Evolutionary conservation across 2,329 filamentous ascomycete genomes (phyloP), one percentile per base, ranked within the genome.

Genomic region (Macroventuria anomochaeta): DNA sequence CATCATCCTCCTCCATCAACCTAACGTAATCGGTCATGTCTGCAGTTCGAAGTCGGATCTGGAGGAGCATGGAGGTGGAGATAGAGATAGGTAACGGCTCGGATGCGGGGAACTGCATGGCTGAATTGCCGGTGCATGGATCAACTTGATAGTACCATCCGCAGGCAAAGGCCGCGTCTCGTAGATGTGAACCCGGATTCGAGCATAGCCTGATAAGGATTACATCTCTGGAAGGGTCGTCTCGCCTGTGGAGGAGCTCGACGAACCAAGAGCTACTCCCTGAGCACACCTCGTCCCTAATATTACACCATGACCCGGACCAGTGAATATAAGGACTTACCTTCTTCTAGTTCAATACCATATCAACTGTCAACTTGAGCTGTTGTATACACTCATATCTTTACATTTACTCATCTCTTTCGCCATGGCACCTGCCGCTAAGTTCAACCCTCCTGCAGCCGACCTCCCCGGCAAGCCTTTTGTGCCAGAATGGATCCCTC

Each of bases 401-500:
- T 32, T 10, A 37, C 3, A 18, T 13, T 5, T 33, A 17, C 11
- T 46, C 26, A 17, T n/a, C 25, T 18, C 20, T n/a, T n/a, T 17
- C n/a, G 55, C 18, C 21, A 65, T 65, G 62, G 55, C 60, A 42
- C 60, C 60, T 17, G 41, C 58, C 5, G 53, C 55, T 32, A 49
- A 53, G 2, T 65, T 65, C 49, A 63, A 61, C 29, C 63, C 63
- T 36, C 63, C 63, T 33, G 17, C 63, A 18, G 57, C 61, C 40
- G 40, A 62, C 29, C 54, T 65, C 2, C 63, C 63, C 18, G 60
- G 62, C 36, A 65, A 65, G 51, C 62, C 62, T 18, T 49, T 50
- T 37, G 63, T 65, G 12, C 59, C 59, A 32, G 57, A 61, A 55
- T 65, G 63, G 63, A 25, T 63, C 28, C 76, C 78, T n/a, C 80